These are phyloP conservation scores for Raphidocelis subcapitata DNA, from an alignment of 139 green algal genomes.

Conservation along the genomic window DNA sequence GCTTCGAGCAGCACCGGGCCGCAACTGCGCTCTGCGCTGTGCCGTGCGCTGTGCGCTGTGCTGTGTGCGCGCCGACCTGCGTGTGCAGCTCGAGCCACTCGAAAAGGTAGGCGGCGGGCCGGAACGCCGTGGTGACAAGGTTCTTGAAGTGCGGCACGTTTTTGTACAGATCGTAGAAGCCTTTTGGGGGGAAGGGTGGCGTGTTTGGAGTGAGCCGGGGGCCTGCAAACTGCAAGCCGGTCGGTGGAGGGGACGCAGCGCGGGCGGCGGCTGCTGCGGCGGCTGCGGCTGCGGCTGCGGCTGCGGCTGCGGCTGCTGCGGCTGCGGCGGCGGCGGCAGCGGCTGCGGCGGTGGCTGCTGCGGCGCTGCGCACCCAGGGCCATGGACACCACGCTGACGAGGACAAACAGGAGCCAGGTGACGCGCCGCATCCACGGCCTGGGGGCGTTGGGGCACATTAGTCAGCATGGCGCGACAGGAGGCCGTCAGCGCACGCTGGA, in stretches of 20 bases:
- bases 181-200: not conserved
- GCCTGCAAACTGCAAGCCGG: not conserved
- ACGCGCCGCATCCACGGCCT: constrained; percentile 73
- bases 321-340: no score
- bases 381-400: constrained; percentile 75
- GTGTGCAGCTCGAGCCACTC: constrained; percentile 82
- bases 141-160: constrained; percentile 73
- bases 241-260: not conserved
- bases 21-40: no score
- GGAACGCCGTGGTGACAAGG: constrained; percentile 33
- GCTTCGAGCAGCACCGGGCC: no score
- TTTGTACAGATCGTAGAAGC: constrained; percentile 82
- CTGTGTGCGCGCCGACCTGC: constrained; percentile 30
- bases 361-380: constrained; percentile 21
- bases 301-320: no score
- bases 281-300: no score
- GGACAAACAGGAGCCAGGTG: constrained; percentile 71
- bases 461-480: no score
- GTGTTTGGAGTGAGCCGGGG: not conserved
- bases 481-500: no score
- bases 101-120: constrained; percentile 55
- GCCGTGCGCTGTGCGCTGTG: not conserved
- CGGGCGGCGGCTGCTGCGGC: no score
- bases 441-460: constrained; percentile 61
- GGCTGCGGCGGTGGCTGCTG: not conserved